Percentiles rank a stretch among this genome's conserved stretches.
Evolutionary conservation across 2,329 filamentous ascomycete species (phyloP).

Genomic region (Bertia moriformis): DNA sequence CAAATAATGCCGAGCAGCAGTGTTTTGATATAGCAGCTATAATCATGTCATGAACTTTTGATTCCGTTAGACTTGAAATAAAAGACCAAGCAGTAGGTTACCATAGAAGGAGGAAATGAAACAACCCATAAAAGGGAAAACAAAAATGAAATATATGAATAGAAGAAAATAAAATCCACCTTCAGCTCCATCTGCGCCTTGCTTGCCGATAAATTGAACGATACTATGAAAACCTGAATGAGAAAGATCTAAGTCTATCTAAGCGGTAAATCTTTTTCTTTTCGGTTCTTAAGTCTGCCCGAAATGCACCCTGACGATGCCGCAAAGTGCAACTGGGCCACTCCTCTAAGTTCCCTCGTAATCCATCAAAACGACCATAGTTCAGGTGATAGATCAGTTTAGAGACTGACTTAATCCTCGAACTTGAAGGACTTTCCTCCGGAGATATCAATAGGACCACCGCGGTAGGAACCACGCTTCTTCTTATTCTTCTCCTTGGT

Average conservation of each 20-base stretch:
- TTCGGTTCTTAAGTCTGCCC: background rate
- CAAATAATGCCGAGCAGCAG: too few species aligned
- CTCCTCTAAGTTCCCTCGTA: background rate
- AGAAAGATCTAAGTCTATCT: background rate
- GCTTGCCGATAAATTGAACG: background rate
- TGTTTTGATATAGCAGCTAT: too few species aligned
- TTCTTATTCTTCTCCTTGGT: constrained; percentile 1
- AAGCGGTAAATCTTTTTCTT: too few species aligned
- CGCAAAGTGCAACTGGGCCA: background rate
- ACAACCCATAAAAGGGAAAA: too few species aligned
- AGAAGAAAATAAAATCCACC: background rate
- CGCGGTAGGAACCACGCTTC: constrained; percentile 1
- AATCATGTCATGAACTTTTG: too few species aligned
- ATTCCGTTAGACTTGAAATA: too few species aligned
- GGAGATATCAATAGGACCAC: background rate
- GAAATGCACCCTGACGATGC: background rate
- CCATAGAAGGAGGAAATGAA: too few species aligned
- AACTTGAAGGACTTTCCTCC: constrained; percentile 1
- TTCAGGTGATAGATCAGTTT: too few species aligned
- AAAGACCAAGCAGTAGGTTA: too few species aligned
- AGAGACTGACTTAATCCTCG: background rate
- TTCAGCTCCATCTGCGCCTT: background rate
- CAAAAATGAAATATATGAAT: too few species aligned
- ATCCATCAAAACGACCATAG: too few species aligned
- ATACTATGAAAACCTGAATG: background rate